Percentiles rank a stretch among this genome's conserved stretches.
Evolutionary conservation across 1,284 basidiomycete genomes (phyloP).

Genomic region (Malassezia caprae): DNA sequence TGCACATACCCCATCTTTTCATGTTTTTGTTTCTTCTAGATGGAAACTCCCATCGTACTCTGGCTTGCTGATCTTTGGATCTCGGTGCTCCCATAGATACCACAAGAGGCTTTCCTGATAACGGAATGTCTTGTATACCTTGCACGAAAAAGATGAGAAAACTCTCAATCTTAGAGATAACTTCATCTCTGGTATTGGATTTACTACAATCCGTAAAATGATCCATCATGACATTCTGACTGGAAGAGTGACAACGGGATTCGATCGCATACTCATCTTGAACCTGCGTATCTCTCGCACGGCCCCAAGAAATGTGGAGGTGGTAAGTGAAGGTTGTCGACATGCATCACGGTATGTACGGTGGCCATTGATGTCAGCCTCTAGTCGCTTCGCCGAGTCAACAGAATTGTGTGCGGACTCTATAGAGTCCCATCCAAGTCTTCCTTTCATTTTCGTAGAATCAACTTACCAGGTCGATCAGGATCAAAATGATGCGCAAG

Average conservation of each 20-base stretch:
- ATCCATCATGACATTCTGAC: background rate
- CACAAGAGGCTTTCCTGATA: background rate
- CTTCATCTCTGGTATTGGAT: background rate
- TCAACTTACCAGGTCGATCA: conserved; percentile 46
- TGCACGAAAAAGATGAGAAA: conserved; percentile 4
- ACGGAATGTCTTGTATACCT: background rate
- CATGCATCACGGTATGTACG: background rate
- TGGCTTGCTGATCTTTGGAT: background rate
- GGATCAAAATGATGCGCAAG: conserved; percentile 7
- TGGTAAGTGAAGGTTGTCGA: background rate
- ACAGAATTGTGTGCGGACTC: conserved; percentile 42
- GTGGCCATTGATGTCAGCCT: background rate
- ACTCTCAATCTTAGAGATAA: background rate
- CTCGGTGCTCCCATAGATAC: conserved; percentile 3
- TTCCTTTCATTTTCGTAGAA: conserved; percentile 32
- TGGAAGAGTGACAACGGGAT: background rate
- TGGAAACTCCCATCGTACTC: conserved; percentile 11
- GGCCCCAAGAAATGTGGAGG: conserved; percentile 1
- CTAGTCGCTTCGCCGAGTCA: conserved; percentile 25
- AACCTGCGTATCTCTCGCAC: background rate
- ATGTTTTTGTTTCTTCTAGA: background rate
- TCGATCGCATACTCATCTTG: background rate
- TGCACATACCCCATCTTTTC: conserved; percentile 11
- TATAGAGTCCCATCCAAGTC: conserved; percentile 34
- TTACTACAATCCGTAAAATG: background rate